phyloP scores from a whole-genome alignment of 805 yeast species.

The Starmera amethionina region DNA sequence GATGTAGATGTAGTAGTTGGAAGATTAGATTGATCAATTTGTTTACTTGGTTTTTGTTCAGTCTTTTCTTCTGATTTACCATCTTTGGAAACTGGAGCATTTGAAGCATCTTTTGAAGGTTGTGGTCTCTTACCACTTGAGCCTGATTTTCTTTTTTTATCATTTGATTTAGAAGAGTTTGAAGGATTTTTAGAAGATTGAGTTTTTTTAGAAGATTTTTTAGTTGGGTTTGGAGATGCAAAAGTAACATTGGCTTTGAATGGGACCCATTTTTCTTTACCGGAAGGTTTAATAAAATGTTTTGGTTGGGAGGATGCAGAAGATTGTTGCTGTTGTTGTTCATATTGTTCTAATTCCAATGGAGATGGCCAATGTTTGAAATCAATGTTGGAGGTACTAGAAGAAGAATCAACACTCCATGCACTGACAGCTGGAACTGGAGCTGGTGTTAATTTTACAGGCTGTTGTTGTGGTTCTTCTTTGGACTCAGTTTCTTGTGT shows the following conservation, averaged over 20 bases:
- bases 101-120: not conserved
- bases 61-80: not conserved
- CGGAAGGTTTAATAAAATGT: slow-evolving; percentile 3
- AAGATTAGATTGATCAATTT: too few species aligned
- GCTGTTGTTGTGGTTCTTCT: slow-evolving; percentile 6
- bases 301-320: slow-evolving; percentile 5
- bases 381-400: slow-evolving; percentile 13
- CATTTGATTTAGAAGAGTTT: slow-evolving; percentile 1
- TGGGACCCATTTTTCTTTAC: slow-evolving; percentile 66
- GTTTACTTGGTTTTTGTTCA: not conserved
- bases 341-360: slow-evolving; percentile 21
- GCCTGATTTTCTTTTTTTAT: not conserved
- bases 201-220: slow-evolving; percentile 9
- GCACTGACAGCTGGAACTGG: slow-evolving; percentile 54
- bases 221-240: slow-evolving; percentile 22
- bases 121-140: not conserved
- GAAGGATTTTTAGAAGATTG: slow-evolving; percentile 2
- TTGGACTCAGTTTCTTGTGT: slow-evolving; percentile 3
- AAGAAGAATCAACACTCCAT: slow-evolving; percentile 37
- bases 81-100: not conserved
- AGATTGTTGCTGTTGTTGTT: slow-evolving; percentile 3
- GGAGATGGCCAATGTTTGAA: slow-evolving; percentile 27
- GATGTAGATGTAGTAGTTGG: not conserved
- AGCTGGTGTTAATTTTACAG: slow-evolving; percentile 44
- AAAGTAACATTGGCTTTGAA: slow-evolving; percentile 44